Evolutionary conservation across 805 yeast genomes (phyloP).

Genomic region (Schwanniomyces polymorphus): DNA sequence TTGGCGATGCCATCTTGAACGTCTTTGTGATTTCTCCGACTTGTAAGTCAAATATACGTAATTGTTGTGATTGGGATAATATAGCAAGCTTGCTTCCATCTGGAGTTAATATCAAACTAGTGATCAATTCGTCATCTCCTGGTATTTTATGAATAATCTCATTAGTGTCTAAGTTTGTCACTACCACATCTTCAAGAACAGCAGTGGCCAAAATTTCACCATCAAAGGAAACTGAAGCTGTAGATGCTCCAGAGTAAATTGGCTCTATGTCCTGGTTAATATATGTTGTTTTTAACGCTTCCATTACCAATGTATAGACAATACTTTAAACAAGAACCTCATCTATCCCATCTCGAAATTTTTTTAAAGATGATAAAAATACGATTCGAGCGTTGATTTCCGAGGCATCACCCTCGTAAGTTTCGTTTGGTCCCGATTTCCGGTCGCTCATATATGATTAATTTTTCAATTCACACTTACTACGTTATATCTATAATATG

Average conservation of each 20-base stretch:
- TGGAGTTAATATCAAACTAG: constrained; percentile 74
- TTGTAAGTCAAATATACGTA: constrained; percentile 60
- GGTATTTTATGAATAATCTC: constrained; percentile 59
- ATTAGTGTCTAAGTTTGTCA: constrained; percentile 64
- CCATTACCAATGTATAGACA: constrained; percentile 13
- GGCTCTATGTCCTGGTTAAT: constrained; percentile 63
- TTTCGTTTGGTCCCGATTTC: not conserved
- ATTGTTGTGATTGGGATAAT: constrained; percentile 80
- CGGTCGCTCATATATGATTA: not conserved
- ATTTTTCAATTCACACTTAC: not conserved
- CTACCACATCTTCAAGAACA: constrained; percentile 69
- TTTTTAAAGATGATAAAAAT: constrained; percentile 1
- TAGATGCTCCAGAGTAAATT: constrained; percentile 81
- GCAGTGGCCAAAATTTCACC: constrained; percentile 76
- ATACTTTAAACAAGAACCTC: not conserved
- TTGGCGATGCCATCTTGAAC: constrained; percentile 73
- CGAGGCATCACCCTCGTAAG: not conserved
- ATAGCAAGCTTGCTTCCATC: constrained; percentile 70
- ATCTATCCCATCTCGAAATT: constrained; percentile 8
- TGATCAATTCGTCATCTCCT: constrained; percentile 83
- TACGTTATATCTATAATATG: constrained; percentile 6
- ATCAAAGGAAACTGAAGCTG: constrained; percentile 65
- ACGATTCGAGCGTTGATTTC: not conserved
- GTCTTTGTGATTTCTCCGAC: constrained; percentile 43
- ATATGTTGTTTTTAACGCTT: constrained; percentile 38